Base-by-base conservation (phyloP, 768 basidiomycete genomes). In the Collybia sp. region DNA sequence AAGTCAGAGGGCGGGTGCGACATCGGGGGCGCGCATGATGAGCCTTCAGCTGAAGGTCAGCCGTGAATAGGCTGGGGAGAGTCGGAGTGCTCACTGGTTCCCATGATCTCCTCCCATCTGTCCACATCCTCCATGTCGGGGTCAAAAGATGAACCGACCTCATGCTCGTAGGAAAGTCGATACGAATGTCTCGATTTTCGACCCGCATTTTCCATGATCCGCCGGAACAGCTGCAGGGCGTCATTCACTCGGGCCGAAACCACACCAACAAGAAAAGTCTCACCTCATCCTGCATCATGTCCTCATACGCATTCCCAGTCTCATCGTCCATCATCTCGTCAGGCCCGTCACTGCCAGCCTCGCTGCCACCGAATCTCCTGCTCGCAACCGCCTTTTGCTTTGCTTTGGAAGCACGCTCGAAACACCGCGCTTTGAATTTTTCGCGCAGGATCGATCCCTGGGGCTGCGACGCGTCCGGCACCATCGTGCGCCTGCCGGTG, bases 121-220 rank as follows among this genome's bases (percentile, higher is more conserved):
- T 53, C 64, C 3, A 76, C 59, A 46, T 87, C 83, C 30, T 88
- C 83, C 56, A 86, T 63, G 58, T 80, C 79, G 4, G 86, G 86
- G 57, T 88, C 86, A 47, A 86, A 78, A 1, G 86, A 88, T 12
- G 84, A 85, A 5, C 86, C 86, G 2, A 88, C 85, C 47, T 87
- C 84, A 13, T 66, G 58, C 19, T 77, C 72, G 49, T 83, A 88
- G 1, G 84, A 87, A 2, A 85, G 58, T 8, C 76, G 73, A 53
- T 82, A 86, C 2, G 70, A 60, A 55, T 86, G 76, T 2, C 58
- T 66, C 13, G 65, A 59, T 53, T 74, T 80, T 10, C 72, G 67
- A 30, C 69, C 72, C 11, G 77, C 64, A 55, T 76, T 79, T 6
- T 70, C 67, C 61, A 88, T 69, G 20, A 88, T 83, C 41, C 86